Conservation (phyloP, 768 basidiomycete genomes). For the Phlebiopsis gigantea region DNA sequence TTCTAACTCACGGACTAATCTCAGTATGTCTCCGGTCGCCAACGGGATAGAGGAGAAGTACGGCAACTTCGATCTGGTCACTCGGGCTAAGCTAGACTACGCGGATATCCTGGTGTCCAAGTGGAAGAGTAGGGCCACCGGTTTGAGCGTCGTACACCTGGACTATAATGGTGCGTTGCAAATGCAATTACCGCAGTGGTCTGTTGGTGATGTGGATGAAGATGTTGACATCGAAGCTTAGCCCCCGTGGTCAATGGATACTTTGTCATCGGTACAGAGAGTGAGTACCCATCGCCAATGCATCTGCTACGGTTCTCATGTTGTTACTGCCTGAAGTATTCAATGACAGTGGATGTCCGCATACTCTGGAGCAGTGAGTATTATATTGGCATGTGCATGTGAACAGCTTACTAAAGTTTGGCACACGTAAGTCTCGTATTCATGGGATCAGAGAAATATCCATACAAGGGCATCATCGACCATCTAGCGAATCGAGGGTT, state of each 20-base stretch:
- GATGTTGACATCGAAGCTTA: constrained; percentile 28
- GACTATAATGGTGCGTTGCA: constrained; percentile 72
- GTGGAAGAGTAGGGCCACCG: constrained; percentile 83
- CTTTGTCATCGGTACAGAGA: constrained; percentile 88
- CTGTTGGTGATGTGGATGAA: constrained; percentile 4
- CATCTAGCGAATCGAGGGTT: constrained; percentile 92
- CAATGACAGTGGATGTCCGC: constrained; percentile 91
- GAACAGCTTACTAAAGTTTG: neutral
- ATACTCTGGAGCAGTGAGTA: constrained; percentile 90
- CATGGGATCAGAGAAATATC: constrained; percentile 93
- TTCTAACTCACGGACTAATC: constrained; percentile 1
- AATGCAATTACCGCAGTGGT: neutral
- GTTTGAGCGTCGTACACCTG: constrained; percentile 85
- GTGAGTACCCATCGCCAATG: constrained; percentile 36
- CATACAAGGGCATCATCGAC: constrained; percentile 94
- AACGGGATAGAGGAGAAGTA: constrained; percentile 25
- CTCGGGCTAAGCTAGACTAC: constrained; percentile 69
- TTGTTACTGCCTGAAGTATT: constrained; percentile 54
- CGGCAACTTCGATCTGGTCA: constrained; percentile 83
- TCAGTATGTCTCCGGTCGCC: constrained; percentile 15
- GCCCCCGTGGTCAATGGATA: constrained; percentile 89
- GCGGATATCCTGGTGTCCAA: constrained; percentile 80
- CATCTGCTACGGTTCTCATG: neutral
- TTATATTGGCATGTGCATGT: neutral
- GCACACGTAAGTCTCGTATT: constrained; percentile 69